Evolutionary conservation across 371 early-diverging fungal genomes (phyloP).

Genomic region (Saksenaea vasiformis): DNA sequence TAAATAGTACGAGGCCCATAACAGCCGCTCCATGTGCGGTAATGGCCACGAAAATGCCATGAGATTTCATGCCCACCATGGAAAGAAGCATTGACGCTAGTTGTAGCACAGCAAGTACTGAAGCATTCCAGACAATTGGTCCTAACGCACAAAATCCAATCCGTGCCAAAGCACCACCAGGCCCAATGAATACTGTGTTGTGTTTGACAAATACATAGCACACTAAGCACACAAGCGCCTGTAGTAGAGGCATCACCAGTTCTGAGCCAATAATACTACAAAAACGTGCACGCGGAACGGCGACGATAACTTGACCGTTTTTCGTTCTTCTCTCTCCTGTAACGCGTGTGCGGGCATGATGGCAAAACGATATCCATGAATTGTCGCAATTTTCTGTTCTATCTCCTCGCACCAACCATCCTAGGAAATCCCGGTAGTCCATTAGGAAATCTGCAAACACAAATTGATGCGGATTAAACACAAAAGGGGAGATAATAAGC

Average conservation of each 20-base stretch:
- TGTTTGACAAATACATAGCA: constrained; percentile 59
- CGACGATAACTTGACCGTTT: constrained; percentile 49
- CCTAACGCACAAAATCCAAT: constrained; percentile 62
- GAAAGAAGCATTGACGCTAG: constrained; percentile 68
- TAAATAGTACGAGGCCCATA: constrained; percentile 58
- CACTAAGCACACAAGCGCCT: constrained; percentile 61
- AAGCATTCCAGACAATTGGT: constrained; percentile 72
- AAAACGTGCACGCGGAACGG: constrained; percentile 69
- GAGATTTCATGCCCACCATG: constrained; percentile 52
- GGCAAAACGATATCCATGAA: constrained; percentile 85
- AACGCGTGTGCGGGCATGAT: constrained; percentile 69
- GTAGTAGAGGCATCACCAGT: constrained; percentile 74
- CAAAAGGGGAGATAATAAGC: constrained; percentile 74
- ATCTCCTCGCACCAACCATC: constrained; percentile 81
- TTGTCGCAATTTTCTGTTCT: constrained; percentile 61
- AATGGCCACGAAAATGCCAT: constrained; percentile 68
- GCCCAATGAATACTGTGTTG: constrained; percentile 27
- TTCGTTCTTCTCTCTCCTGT: constrained; percentile 55
- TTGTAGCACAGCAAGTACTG: constrained; percentile 48
- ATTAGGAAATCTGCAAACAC: constrained; percentile 71
- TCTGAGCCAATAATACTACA: constrained; percentile 76
- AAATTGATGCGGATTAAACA: constrained; percentile 89
- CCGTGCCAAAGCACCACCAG: constrained; percentile 45
- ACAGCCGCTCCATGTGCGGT: constrained; percentile 66
- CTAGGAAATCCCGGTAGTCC: constrained; percentile 79